phyloP scores from a whole-genome alignment of 2,329 filamentous ascomycete species.

The Trichoderma simmonsii region DNA sequence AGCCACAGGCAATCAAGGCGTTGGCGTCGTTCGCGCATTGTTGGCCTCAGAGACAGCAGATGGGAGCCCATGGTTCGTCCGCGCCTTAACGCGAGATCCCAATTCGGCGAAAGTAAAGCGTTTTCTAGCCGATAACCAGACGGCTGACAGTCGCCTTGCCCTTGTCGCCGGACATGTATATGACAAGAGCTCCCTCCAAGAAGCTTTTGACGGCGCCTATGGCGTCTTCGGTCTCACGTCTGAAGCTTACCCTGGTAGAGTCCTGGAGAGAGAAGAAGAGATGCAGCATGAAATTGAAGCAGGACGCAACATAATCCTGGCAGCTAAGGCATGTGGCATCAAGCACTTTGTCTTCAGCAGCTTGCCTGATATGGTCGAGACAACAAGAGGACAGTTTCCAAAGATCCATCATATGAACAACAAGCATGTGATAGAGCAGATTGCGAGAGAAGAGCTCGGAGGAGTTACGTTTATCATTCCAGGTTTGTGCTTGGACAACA shows the following conservation, averaged over 20 bases:
- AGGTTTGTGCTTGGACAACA: not conserved
- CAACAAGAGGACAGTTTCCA: not conserved
- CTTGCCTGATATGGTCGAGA: not conserved
- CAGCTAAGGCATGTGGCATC: not conserved
- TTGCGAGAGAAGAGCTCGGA: not conserved
- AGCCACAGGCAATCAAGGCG: not conserved
- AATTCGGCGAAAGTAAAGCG: not conserved
- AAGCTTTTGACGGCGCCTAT: not conserved
- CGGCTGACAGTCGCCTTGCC: not conserved
- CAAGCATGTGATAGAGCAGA: not conserved
- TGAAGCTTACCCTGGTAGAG: not conserved
- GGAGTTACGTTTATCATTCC: not conserved
- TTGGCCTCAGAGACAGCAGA: not conserved
- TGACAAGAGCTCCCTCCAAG: not conserved
- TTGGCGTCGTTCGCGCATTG: not conserved
- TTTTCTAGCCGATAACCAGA: not conserved
- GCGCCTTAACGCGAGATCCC: not conserved
- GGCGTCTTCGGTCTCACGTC: not conserved
- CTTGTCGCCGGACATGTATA: not conserved
- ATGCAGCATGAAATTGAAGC: not conserved
- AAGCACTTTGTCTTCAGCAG: not conserved
- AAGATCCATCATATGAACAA: not conserved
- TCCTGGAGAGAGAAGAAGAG: not conserved
- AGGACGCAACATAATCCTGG: not conserved
- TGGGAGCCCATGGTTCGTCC: not conserved